phyloP scores from a whole-genome alignment of 345 rosid species.

The Citrus glauca region DNA sequence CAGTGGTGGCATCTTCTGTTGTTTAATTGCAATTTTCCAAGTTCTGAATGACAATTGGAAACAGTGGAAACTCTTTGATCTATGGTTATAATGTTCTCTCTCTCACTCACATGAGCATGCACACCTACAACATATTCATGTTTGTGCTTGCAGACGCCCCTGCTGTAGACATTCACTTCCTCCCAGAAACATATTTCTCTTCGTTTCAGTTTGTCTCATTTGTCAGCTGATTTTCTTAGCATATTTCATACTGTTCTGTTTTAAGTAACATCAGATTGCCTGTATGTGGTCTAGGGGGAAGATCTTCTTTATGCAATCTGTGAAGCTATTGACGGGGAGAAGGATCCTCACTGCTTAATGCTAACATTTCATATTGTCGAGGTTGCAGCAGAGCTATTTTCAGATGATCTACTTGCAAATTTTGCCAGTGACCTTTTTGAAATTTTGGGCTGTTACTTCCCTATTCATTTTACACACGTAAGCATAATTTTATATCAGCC shows the following conservation, averaged over 20 bases:
- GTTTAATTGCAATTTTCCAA: neutral
- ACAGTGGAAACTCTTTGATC: neutral
- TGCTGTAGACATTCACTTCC: neutral
- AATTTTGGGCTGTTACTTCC: conserved; percentile 72
- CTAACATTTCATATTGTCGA: conserved; percentile 74
- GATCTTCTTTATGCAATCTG: conserved; percentile 54
- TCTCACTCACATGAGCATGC: neutral
- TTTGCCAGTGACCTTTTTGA: conserved; percentile 58
- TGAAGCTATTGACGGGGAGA: conserved; percentile 84
- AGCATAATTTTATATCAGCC: conserved; percentile 24
- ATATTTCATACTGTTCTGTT: neutral
- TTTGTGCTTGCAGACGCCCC: neutral
- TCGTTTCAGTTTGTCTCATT: neutral
- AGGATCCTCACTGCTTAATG: conserved; percentile 85
- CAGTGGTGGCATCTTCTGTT: neutral
- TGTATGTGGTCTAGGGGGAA: conserved; percentile 46
- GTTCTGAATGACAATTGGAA: neutral
- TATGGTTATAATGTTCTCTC: neutral
- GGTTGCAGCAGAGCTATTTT: conserved; percentile 53
- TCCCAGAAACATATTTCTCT: neutral
- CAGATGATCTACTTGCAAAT: conserved; percentile 65
- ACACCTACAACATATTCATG: neutral
- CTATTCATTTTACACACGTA: conserved; percentile 94
- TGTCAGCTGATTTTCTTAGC: neutral
- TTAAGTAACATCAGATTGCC: conserved; percentile 11